phyloP scores from a whole-genome alignment of 108 stramenopile genomes.

The Nannochloropsis granulata region DNA sequence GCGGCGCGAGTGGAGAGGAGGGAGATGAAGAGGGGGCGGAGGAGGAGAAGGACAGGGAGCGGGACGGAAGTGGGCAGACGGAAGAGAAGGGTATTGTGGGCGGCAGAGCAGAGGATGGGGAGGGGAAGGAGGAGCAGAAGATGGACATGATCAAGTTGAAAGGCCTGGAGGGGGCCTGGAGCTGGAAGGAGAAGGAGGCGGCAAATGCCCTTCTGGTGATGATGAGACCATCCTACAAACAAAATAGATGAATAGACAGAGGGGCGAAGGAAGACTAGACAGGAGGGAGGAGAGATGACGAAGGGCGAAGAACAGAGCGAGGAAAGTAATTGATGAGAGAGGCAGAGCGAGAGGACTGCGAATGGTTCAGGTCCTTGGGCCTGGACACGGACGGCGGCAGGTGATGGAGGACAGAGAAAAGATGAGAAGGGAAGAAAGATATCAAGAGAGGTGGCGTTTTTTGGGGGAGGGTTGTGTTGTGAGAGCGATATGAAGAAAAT shows the following conservation, averaged over 20 bases:
- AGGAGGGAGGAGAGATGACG: too few relatives aligned
- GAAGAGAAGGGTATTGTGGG: background rate
- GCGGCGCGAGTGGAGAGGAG: background rate
- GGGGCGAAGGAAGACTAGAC: too few relatives aligned
- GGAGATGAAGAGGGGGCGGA: background rate
- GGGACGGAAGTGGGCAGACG: background rate
- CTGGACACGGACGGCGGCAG: too few relatives aligned
- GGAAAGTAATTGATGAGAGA: too few relatives aligned
- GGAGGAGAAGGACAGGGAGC: background rate
- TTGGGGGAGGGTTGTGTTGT: background rate
- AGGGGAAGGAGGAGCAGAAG: background rate
- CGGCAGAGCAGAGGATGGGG: background rate
- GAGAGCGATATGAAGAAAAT: background rate
- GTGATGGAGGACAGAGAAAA: too few relatives aligned
- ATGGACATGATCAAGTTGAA: background rate
- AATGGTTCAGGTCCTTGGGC: too few relatives aligned
- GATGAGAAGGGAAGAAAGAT: too few relatives aligned
- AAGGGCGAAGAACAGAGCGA: too few relatives aligned
- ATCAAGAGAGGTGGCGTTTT: too few relatives aligned
- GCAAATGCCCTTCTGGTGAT: background rate
- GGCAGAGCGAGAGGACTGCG: too few relatives aligned
- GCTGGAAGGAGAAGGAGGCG: background rate
- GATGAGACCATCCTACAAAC: background rate
- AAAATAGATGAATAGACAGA: background rate
- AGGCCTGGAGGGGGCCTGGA: background rate